Conservation (phyloP, 1,284 basidiomycete species). For the Bjerkandera adusta region DNA sequence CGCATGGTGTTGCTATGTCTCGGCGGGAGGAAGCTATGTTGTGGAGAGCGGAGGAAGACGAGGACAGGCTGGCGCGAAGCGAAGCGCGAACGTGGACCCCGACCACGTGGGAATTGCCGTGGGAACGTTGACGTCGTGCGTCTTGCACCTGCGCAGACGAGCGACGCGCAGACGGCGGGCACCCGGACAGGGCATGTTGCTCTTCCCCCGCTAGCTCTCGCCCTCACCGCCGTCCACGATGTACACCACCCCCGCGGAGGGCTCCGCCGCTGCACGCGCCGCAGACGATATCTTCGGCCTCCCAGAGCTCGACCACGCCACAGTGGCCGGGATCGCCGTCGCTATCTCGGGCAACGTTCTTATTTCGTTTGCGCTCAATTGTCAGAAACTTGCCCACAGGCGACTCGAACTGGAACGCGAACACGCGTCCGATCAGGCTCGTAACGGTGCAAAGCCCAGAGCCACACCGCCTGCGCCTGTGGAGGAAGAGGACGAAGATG, state of each 20-base stretch:
- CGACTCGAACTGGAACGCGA: conserved; percentile 51
- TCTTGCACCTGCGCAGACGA: conserved; percentile 4
- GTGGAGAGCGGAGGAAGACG: neutral
- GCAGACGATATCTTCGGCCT: conserved; percentile 37
- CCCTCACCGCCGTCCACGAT: conserved; percentile 11
- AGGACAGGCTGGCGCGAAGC: no score
- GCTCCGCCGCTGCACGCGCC: conserved; percentile 19
- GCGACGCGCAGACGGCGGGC: neutral
- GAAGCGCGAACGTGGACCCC: conserved; percentile 2
- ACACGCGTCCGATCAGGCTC: neutral
- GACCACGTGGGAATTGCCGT: conserved; percentile 3
- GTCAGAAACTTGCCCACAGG: conserved; percentile 90
- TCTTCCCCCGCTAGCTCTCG: neutral
- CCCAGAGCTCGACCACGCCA: conserved; percentile 56
- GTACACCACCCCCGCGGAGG: neutral
- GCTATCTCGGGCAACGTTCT: conserved; percentile 86
- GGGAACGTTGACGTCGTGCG: conserved; percentile 7
- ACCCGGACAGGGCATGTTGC: neutral
- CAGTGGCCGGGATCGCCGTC: conserved; percentile 80
- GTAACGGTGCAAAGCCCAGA: conserved; percentile 1
- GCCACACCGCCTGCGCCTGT: neutral
- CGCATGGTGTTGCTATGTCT: conserved; percentile 50
- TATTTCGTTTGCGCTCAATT: conserved; percentile 87
- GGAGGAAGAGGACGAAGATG: conserved; percentile 12
- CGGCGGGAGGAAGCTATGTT: neutral